phyloP scores from a whole-genome alignment of 192 early-diverging fungal genomes.

The Coemansia sp. region DNA sequence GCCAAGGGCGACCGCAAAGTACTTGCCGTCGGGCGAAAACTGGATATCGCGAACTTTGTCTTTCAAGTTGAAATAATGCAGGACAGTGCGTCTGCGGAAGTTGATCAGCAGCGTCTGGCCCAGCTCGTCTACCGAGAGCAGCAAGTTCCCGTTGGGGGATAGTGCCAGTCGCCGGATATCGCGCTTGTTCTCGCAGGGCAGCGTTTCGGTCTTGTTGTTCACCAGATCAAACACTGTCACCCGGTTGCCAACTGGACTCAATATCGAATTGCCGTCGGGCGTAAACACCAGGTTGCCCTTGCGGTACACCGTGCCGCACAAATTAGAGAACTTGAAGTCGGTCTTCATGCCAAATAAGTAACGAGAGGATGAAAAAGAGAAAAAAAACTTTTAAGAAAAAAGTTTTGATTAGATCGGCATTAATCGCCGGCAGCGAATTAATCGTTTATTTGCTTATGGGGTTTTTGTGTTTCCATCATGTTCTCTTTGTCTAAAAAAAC shows the following conservation, averaged over 20 bases:
- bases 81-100: conserved; percentile 76
- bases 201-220: conserved; percentile 86
- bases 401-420: too few species aligned
- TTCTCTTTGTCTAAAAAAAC: too few species aligned
- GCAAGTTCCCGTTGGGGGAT: conserved; percentile 81
- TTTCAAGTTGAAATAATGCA: conserved; percentile 90
- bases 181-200: conserved; percentile 92
- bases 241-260: conserved; percentile 96
- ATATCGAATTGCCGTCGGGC: conserved; percentile 87
- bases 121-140: conserved; percentile 91
- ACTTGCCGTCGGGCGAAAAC: conserved; percentile 90
- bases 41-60: conserved; percentile 72
- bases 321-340: conserved; percentile 84
- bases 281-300: conserved; percentile 95
- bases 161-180: conserved; percentile 87
- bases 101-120: conserved; percentile 87
- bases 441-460: too few species aligned
- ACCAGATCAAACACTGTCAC: conserved; percentile 95
- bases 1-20: conserved; percentile 84
- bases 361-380: not conserved
- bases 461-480: too few species aligned
- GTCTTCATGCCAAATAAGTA: conserved; percentile 46
- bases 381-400: too few species aligned
- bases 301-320: conserved; percentile 97
- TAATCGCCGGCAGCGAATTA: too few species aligned